Evolutionary conservation across 2,329 filamentous ascomycete species (phyloP), one percentile per base, ranked within the genome.

Genomic region (Thermothelomyces thermophilus): DNA sequence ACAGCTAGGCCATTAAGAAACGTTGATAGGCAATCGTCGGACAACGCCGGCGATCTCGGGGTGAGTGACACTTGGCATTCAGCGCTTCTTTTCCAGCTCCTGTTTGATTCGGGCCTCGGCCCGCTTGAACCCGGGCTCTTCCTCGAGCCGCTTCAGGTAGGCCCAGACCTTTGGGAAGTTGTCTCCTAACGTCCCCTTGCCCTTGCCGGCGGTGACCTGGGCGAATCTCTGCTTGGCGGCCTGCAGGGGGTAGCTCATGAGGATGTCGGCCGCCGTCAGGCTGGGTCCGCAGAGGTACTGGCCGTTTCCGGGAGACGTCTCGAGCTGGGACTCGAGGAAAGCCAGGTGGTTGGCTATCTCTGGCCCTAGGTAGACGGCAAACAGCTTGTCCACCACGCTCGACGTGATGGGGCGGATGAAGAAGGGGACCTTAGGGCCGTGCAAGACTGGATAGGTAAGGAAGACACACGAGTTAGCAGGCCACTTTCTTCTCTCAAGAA

Each of bases 211-310:
- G 2, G 69, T 70, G 48, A 73, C 64, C 0, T 58, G 55, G 20
- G 67, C 64, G 41, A 73, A 62, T 37, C 63, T 61, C 11, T 64
- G 59, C 54, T 68, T 65, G 14, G 65, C 67, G n/a, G 67, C 64
- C 48, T 75, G 68, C 45, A 78, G 59, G 5, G 69, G 71, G 60
- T 73, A 79, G 60, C 71, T 75, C 56, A 77, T 62, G 33, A 77
- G 62, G 45, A 79, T 73, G 51, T 78, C 75, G 2, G 73, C 75
- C 0, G 74, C 68, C 3, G 72, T 73, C 34, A 78, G 66, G 34
- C 64, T 56, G 4, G 66, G 55, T 14, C 74, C 72, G 57, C 74
- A 77, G 19, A 78, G 62, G 54, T 74, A 79, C 24, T 11, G 10
- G 1, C 56, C 56, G 19, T 67, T 65, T 7, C 41, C 36, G 0